phyloP scores from a whole-genome alignment of 2,329 filamentous ascomycete species.

The Scorias spongiosa region DNA sequence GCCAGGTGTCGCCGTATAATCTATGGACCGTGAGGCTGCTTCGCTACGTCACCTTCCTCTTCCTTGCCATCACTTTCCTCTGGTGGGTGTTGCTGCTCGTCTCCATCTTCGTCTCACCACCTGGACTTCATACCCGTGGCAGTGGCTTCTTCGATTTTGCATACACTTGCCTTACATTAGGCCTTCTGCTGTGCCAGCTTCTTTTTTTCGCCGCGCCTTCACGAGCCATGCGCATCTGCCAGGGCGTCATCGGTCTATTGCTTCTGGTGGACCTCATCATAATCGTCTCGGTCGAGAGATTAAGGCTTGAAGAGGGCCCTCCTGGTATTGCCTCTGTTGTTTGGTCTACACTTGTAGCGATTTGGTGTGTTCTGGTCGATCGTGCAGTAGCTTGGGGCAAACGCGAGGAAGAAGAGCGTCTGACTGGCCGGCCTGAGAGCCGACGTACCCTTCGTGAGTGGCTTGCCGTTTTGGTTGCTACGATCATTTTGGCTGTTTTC shows the following conservation, averaged over 20 bases:
- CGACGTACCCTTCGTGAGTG: conserved; percentile 71
- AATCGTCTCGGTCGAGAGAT: conserved; percentile 56
- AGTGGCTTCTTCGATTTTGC: conserved; percentile 86
- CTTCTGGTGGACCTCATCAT: conserved; percentile 64
- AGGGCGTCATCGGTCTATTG: conserved; percentile 49
- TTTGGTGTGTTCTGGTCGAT: conserved; percentile 69
- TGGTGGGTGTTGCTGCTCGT: conserved; percentile 92
- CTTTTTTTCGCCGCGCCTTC: conserved; percentile 83
- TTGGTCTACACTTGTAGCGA: conserved; percentile 65
- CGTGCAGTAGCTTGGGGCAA: conserved; percentile 83
- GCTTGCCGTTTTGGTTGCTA: conserved; percentile 63
- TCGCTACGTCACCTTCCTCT: conserved; percentile 61
- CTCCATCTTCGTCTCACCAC: conserved; percentile 78
- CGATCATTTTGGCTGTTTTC: conserved; percentile 54
- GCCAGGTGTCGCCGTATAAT: conserved; percentile 70
- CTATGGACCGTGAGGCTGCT: conserved; percentile 77
- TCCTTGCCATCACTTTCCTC: conserved; percentile 60
- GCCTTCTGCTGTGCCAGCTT: conserved; percentile 59
- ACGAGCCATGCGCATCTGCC: conserved; percentile 59
- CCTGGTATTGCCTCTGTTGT: conserved; percentile 73
- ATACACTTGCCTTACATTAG: conserved; percentile 63
- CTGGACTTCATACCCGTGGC: conserved; percentile 69
- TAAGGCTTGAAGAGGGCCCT: conserved; percentile 77
- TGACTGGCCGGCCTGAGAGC: conserved; percentile 79
- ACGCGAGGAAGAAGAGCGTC: conserved; percentile 74